Evolutionary conservation across 768 basidiomycete species (phyloP), one percentile per base, ranked within the genome.

Genomic region (Boletus tomentosulus): DNA sequence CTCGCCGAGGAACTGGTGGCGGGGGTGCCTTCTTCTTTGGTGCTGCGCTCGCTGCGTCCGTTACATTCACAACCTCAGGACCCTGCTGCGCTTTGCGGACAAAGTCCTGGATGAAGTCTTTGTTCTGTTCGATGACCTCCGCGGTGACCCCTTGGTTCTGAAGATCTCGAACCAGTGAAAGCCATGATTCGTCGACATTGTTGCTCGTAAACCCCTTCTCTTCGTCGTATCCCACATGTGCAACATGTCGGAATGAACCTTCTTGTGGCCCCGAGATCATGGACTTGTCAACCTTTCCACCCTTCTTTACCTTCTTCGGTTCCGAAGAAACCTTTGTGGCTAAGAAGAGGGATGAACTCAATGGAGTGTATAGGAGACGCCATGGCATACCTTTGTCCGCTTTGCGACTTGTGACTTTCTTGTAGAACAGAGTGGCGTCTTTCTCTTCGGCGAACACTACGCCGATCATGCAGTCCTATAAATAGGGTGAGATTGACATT

Each of bases 221-320:
- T 0, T 81, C 68, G 62, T 97, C 90, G 68, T 87, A 97, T 12
- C 94, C 95, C 89, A 99, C 96, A 66, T 98, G 95, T 1, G 89
- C 92, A 42, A 97, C 79, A 65, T 98, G 95, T 53, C 82, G 79
- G 75, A 98, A 98, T 8, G 87, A 87, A 13, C 85, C 85, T 1
- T 74, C 68, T 4, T 84, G 81, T 2, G 94, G 95, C 0, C 77
- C 87, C 11, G 92, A 94, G 46, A 98, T 98, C 77, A 87, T 82
- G 1, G 91, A 88, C 70, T 97, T 98, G 74, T 96, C 88, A 54
- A 98, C 89, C 69, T 85, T 88, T 45, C 90, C 87, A 7, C 83
- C 82, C 58, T 84, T 85, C 47, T 73, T 66, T 3, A 71, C 58
- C 53, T 80, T 82, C 71, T 83, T 85, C 66, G 83, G 83, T 49